These are phyloP conservation scores for Barbarea vulgaris DNA, from an alignment of 345 rosid genomes.

Conservation along the genomic window DNA sequence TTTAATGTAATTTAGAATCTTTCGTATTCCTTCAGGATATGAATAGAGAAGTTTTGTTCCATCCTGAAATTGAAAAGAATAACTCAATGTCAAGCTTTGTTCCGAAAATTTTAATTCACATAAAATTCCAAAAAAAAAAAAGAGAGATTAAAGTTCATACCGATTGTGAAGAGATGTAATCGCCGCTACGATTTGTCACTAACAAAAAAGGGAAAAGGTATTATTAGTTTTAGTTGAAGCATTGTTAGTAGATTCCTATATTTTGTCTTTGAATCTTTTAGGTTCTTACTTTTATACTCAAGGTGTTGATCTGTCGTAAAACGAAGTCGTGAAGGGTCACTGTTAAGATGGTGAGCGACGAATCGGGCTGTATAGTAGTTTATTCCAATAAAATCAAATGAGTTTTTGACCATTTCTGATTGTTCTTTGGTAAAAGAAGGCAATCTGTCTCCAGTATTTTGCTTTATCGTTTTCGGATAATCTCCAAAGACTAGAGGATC, in stretches of 20 bases:
- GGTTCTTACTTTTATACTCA: conserved; percentile 35
- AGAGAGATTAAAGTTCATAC: conserved; percentile 27
- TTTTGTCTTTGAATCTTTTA: neutral
- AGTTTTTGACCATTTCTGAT: conserved; percentile 38
- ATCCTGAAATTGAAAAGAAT: conserved; percentile 3
- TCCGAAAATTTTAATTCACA: neutral
- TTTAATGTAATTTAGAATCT: conserved; percentile 13
- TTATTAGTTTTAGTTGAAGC: neutral
- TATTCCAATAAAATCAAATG: conserved; percentile 51
- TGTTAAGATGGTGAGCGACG: conserved; percentile 15
- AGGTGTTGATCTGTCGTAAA: conserved; percentile 43
- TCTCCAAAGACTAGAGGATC: conserved; percentile 7
- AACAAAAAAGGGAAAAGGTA: neutral
- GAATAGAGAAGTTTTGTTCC: neutral
- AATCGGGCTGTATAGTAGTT: conserved; percentile 49
- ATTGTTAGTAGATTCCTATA: neutral
- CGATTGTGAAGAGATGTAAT: conserved; percentile 29
- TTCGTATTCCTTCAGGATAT: conserved; percentile 25
- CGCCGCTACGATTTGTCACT: conserved; percentile 33
- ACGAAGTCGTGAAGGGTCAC: conserved; percentile 28
- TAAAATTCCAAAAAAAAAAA: too few relatives aligned
- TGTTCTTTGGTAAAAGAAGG: conserved; percentile 40
- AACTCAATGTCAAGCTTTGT: neutral
- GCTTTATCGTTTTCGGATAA: conserved; percentile 11
- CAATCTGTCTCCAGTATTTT: conserved; percentile 8